Evolutionary conservation across 2,329 filamentous ascomycete species (phyloP), one percentile per base, ranked within the genome.

Genomic region (Monosporascus sp.): DNA sequence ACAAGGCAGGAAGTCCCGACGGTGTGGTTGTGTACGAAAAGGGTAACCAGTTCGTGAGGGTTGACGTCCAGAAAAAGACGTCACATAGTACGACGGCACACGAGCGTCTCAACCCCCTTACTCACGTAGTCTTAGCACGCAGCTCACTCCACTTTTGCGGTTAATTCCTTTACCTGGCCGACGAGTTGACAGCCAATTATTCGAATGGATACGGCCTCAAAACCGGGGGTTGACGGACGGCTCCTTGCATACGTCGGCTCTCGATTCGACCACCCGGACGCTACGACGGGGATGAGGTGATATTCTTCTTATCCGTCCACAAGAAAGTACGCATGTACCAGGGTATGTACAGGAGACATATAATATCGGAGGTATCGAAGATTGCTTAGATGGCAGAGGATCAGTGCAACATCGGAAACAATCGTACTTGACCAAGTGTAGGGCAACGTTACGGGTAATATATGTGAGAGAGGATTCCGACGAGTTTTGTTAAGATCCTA

Each of bases 21-120:
- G 51, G 54, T 51, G 41, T 56, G 51, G 51, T 51, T 38, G 37
- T 25, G 47, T 39, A 36, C 41, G 46, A 53, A 24, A 53, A 51
- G 24, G 42, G 42, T 46, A 46, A 46, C 15, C 42, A 31, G 42
- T 31, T 46, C 42, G 42, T 18, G 42, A 46, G 20, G 42, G 24
- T 15, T 18, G 42, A 24, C 14, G 14, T 14, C 15, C 11, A 46
- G 42, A 46, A 46, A 31, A 46, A 46, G 42, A 46, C 31, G 5
- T 46, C 42, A 24, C 24, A 31, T 46, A 24, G 7, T 46, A 24
- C 25, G 42, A 31, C 24, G 14, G 42, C 22, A 27, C 42, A 31
- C 42, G 5, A 46, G n/a, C 7, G 24, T 46, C 42, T 9, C 42
- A 46, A 20, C 24, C 31, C 15, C 42, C 42, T 11, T 46, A 42